Conservation (phyloP, 352 stramenopile genomes). For the Globisporangium radiosum region DNA sequence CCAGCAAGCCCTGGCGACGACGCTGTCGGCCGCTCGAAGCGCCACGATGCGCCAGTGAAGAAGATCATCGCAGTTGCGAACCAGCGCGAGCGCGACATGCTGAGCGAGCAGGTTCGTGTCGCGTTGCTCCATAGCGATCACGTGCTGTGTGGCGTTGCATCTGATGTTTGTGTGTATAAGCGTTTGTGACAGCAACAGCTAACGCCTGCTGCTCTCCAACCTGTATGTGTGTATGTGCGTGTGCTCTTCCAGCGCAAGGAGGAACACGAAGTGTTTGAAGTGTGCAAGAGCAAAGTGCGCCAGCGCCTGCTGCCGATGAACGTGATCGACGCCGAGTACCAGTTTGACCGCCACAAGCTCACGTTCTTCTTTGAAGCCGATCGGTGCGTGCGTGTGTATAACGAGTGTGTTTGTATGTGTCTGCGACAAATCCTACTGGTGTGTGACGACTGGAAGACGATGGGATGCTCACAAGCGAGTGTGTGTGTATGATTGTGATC, state of each 20-base stretch:
- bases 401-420: not conserved
- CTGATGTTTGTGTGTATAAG: too few relatives aligned
- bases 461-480: not conserved
- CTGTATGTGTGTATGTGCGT: slow-evolving; percentile 1
- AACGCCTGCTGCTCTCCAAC: not conserved
- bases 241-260: slow-evolving; percentile 71
- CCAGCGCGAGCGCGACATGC: slow-evolving; percentile 88
- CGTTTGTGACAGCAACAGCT: not conserved
- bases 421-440: not conserved
- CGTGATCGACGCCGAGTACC: slow-evolving; percentile 97
- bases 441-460: not conserved
- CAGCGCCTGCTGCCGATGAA: slow-evolving; percentile 94
- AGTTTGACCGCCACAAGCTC: slow-evolving; percentile 98
- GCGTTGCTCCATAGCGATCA: not conserved
- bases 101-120: slow-evolving; percentile 67
- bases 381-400: slow-evolving; percentile 33
- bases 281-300: slow-evolving; percentile 94
- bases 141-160: not conserved
- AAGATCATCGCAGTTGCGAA: slow-evolving; percentile 91
- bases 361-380: slow-evolving; percentile 99
- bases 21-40: slow-evolving; percentile 40
- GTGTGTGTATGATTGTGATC: not conserved
- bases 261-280: slow-evolving; percentile 94
- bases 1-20: slow-evolving; percentile 28
- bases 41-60: slow-evolving; percentile 77